Evolutionary conservation across 2,329 filamentous ascomycete species (phyloP).

Genomic region (Hypomyces perniciosus): DNA sequence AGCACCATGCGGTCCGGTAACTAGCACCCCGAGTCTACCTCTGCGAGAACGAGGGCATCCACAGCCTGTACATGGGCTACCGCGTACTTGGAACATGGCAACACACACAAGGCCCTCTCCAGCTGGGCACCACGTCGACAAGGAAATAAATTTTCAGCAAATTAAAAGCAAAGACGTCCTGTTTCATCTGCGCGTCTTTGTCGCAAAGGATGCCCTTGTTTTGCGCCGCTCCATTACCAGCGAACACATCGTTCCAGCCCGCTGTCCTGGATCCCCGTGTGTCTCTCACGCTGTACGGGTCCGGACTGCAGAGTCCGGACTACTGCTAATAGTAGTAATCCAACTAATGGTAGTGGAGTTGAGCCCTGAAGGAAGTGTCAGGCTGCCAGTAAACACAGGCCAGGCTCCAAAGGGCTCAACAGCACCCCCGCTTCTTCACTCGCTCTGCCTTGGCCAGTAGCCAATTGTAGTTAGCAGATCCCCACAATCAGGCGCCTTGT

Average conservation of each 20-base stretch:
- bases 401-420: neutral
- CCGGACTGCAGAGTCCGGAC: too few relatives aligned
- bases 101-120: too few relatives aligned
- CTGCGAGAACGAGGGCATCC: too few relatives aligned
- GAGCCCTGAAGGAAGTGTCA: neutral
- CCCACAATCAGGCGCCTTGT: neutral
- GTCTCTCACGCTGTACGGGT: too few relatives aligned
- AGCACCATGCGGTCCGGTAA: too few relatives aligned
- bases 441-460: neutral
- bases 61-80: too few relatives aligned
- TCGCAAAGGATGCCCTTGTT: neutral
- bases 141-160: neutral
- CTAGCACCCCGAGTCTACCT: too few relatives aligned
- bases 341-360: too few relatives aligned
- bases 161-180: neutral
- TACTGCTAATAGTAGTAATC: too few relatives aligned
- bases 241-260: neutral
- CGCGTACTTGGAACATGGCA: too few relatives aligned
- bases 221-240: slow-evolving; percentile 4
- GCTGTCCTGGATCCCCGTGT: neutral
- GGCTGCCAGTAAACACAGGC: neutral
- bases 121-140: neutral
- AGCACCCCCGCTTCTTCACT: neutral
- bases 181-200: neutral
- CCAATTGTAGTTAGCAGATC: neutral